Base-by-base conservation (phyloP, 495 filamentous ascomycete species). In the Hypoxylon trugodes region DNA sequence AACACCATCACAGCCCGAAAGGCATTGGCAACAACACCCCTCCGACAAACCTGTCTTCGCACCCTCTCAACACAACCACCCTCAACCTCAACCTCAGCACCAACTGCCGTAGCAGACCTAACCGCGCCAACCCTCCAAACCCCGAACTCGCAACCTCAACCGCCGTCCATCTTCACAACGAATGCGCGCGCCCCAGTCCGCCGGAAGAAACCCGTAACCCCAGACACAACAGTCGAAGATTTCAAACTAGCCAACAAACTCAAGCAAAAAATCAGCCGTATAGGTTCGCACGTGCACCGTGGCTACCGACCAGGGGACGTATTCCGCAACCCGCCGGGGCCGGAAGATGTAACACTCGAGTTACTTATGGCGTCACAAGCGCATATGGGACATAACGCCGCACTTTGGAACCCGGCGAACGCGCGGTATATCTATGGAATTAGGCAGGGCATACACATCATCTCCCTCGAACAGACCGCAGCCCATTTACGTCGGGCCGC, bases 401-500 rank as follows among this genome's bases (percentile, higher is more conserved):
- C 92, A 41, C 86, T 93, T 53, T 98, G 95, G 95, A 96, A 98
- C 79, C 94, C 96, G 10, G 87, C 87, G 33, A 98, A 98, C 81
- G 87, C 91, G 45, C 88, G 91, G 33, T 98, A 98, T 78, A 98
- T 98, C 75, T 93, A 90, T 73, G 95, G 95, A 69, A 87, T 96
- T 60, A 86, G 94, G 15, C 85, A 93, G 51, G 91, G 89, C 42
- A 89, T 97, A 60, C 95, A 98, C 78, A 94, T 98, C 73, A 95
- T 98, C 75, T 89, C 87, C 7, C 86, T 97, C 2, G 95, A 98
- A 70, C 77, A 84, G 49, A 97, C 89, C 13, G 91, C 92, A 4
- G 87, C 92, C 9, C 87, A 98, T 74, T 84, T 98, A 25, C 88
- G 96, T 0, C 89, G 95, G 12, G 95, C 95, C 0, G 91, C 92